phyloP scores from a whole-genome alignment of 441 rosid species.

The Gossypium schwendimanii region DNA sequence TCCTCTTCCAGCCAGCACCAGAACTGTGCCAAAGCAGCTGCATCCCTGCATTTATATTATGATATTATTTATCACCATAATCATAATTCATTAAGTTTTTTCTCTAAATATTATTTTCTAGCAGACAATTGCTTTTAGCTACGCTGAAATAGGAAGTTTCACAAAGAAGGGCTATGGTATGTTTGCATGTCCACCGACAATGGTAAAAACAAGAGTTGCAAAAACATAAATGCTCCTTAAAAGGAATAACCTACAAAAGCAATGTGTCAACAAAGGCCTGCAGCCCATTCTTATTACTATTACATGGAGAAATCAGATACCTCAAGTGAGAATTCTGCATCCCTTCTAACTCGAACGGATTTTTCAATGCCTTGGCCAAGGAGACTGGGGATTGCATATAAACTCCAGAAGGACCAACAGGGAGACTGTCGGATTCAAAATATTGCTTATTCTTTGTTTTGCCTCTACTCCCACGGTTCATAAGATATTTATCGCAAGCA shows the following conservation, averaged over 20 bases:
- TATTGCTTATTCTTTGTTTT: conserved; percentile 24
- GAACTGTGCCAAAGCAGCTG: conserved; percentile 85
- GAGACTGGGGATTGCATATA: conserved; percentile 73
- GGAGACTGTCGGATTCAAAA: conserved; percentile 28
- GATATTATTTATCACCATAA: background rate
- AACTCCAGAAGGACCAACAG: conserved; percentile 51
- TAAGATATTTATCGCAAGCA: conserved; percentile 45
- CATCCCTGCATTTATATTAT: conserved; percentile 57
- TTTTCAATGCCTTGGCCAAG: conserved; percentile 79
- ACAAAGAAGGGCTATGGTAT: background rate
- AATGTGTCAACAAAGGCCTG: background rate
- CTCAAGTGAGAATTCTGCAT: conserved; percentile 83
- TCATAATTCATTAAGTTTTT: background rate
- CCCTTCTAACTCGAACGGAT: conserved; percentile 75
- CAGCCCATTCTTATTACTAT: background rate
- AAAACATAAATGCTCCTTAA: background rate
- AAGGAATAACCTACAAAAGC: background rate
- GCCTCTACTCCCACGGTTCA: conserved; percentile 26
- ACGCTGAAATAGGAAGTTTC: background rate
- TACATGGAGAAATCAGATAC: conserved; percentile 26
- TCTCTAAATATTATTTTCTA: background rate
- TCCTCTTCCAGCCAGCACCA: conserved; percentile 95
- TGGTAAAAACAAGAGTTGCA: background rate
- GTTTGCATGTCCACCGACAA: background rate
- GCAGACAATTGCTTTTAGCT: background rate